Evolutionary conservation across 176 grass and related monocot species (phyloP).

Genomic region (Bromus sterilis): DNA sequence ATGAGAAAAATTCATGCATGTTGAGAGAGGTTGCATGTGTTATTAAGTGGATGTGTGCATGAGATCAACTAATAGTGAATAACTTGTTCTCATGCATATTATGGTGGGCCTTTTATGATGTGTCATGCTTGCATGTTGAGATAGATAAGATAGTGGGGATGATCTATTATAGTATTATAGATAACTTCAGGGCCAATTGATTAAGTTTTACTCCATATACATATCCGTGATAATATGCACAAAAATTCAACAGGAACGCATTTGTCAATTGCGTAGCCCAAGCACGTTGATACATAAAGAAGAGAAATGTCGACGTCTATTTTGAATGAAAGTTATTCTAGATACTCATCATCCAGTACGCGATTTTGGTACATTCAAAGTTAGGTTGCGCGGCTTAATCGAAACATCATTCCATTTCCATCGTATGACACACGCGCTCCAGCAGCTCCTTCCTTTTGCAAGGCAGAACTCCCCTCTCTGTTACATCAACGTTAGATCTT

Average conservation of each 20-base stretch:
- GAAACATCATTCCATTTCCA: background rate
- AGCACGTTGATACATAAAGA: background rate
- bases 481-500: background rate
- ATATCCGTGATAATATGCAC: background rate
- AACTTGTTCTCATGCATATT: too few relatives aligned
- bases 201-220: background rate
- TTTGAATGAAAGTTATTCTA: background rate
- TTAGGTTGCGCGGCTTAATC: constrained; percentile 41
- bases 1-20: too few relatives aligned
- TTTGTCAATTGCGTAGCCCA: background rate
- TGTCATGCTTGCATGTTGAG: too few relatives aligned
- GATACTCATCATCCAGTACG: background rate
- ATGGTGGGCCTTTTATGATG: too few relatives aligned
- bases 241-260: background rate
- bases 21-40: too few relatives aligned
- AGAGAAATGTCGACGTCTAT: background rate
- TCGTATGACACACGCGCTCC: constrained; percentile 14
- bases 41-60: too few relatives aligned
- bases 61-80: too few relatives aligned
- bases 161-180: too few relatives aligned
- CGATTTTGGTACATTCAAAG: background rate
- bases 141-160: too few relatives aligned
- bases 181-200: background rate
- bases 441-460: background rate
- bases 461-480: background rate